phyloP scores from a whole-genome alignment of 257 asterid genomes.

The Dorcoceras hygrometricum region DNA sequence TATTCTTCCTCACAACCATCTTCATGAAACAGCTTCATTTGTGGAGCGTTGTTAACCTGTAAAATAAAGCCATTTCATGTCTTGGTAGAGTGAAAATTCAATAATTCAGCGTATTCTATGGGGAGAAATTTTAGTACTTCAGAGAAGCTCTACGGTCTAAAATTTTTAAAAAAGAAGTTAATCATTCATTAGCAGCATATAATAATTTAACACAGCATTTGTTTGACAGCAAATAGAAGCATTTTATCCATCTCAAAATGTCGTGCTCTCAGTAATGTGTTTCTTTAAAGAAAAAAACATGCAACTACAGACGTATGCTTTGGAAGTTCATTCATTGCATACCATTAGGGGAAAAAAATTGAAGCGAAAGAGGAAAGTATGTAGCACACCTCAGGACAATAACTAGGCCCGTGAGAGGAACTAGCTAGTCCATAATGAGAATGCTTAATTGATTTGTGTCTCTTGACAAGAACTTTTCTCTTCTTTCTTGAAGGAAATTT shows the following conservation, averaged over 20 bases:
- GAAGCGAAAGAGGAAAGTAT: slow-evolving; percentile 15
- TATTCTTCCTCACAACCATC: slow-evolving; percentile 33
- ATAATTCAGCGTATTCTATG: slow-evolving; percentile 10
- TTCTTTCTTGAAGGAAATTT: slow-evolving; percentile 43
- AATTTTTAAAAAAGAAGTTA: background rate
- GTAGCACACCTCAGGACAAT: slow-evolving; percentile 39
- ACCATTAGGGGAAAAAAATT: background rate
- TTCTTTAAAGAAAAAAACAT: background rate
- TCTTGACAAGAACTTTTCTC: slow-evolving; percentile 40
- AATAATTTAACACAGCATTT: background rate
- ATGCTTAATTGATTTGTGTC: slow-evolving; percentile 42
- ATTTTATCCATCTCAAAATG: background rate
- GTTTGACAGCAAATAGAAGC: slow-evolving; percentile 1
- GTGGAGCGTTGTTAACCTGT: slow-evolving; percentile 45
- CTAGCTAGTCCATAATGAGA: slow-evolving; percentile 38
- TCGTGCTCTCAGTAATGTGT: slow-evolving; percentile 1
- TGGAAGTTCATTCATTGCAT: background rate
- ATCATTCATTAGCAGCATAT: background rate
- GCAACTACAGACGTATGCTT: background rate
- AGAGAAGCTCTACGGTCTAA: slow-evolving; percentile 14
- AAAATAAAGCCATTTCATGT: slow-evolving; percentile 15
- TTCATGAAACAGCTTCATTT: slow-evolving; percentile 28
- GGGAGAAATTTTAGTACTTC: background rate
- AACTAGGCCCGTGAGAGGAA: slow-evolving; percentile 28
- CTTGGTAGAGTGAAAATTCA: background rate